Percentiles rank a stretch among this genome's conserved stretches.
Conservation (phyloP, 176 grass and related monocot species). For the Oryza nivara region DNA sequence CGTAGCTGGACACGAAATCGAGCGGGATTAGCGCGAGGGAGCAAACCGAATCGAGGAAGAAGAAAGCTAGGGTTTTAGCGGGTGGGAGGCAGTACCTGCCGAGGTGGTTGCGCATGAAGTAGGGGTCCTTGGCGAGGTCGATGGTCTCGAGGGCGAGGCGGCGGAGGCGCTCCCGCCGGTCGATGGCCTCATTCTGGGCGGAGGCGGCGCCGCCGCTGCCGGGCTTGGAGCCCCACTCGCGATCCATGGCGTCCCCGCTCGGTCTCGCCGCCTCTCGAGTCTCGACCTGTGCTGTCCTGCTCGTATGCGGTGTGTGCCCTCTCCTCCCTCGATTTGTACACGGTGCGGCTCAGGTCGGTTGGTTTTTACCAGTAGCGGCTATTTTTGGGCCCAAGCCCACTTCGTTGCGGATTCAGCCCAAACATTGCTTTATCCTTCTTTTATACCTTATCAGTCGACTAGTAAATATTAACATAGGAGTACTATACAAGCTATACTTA, state of each 20-base stretch:
- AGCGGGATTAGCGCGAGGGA: slow-evolving; percentile 2
- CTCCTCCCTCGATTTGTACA: not conserved
- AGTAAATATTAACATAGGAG: no score
- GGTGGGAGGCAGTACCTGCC: slow-evolving; percentile 55
- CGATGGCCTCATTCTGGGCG: slow-evolving; percentile 94
- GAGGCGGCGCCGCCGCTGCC: slow-evolving; percentile 90
- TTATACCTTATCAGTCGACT: no score
- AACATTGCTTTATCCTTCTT: not conserved
- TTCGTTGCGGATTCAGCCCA: not conserved
- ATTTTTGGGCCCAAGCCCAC: slow-evolving; percentile 10
- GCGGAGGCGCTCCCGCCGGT: slow-evolving; percentile 92
- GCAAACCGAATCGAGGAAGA: not conserved
- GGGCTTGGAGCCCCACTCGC: slow-evolving; percentile 94
- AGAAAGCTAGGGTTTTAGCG: slow-evolving; percentile 38
- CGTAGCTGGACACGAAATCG: slow-evolving; percentile 58
- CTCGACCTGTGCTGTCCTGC: not conserved
- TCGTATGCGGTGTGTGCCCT: no score
- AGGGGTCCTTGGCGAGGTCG: slow-evolving; percentile 98
- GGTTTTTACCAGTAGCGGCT: not conserved
- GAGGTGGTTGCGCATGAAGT: slow-evolving; percentile 99
- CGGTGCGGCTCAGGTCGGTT: not conserved
- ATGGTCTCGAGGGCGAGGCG: slow-evolving; percentile 96
- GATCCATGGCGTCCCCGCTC: slow-evolving; percentile 73
- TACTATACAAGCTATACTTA: no score
- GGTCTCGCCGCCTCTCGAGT: slow-evolving; percentile 10